Base-by-base conservation (phyloP, 2,329 filamentous ascomycete species). In the Ophiosphaerella herpotricha region DNA sequence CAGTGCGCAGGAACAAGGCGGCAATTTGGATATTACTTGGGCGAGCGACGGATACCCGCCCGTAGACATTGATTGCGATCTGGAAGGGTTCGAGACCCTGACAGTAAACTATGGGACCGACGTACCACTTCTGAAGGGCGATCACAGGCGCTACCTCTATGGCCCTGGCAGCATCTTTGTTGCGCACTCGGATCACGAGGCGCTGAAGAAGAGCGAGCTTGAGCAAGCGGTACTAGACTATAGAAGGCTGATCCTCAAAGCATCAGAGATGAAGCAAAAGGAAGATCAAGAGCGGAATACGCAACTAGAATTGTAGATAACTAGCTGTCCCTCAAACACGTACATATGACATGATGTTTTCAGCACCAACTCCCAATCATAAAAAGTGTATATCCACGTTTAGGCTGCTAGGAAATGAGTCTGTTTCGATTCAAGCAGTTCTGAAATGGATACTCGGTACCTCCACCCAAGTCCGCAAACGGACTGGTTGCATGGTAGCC, bases 91-190 rank as follows among this genome's bases (percentile, higher is more conserved):
- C 55, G 85, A 94, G n/a, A 86, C 83, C 0, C 85, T 88, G 42
- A 86, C 89, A 0, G 90, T 92, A 39, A 97, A 96, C 70, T 97
- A 97, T 67, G 93, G 92, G 9, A 97, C 94, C 1, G 93, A 97
- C 72, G 86, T 97, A 18, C 89, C 91, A 1, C 86, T 91, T 62
- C 74, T 96, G 38, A 74, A 83, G 29, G 85, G 90, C 9, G 79
- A 86, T 45, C 85, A 90, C 57, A 85, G 82, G 73, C 75, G 79
- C 49, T 86, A 85, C 70, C 67, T 86, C n/a, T 86, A 85, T 61
- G 83, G 83, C 0, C 83, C 82, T 1, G 82, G 82, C 1, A 87
- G 79, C 53, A 97, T 97, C 54, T 79, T 94, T 33, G 90, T 96
- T 24, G 93, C 93, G 5, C 93, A 97, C 70, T 89, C 87, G 1